Evolutionary conservation across 768 basidiomycete genomes (phyloP).

Genomic region (Coprinopsis cinerea): DNA sequence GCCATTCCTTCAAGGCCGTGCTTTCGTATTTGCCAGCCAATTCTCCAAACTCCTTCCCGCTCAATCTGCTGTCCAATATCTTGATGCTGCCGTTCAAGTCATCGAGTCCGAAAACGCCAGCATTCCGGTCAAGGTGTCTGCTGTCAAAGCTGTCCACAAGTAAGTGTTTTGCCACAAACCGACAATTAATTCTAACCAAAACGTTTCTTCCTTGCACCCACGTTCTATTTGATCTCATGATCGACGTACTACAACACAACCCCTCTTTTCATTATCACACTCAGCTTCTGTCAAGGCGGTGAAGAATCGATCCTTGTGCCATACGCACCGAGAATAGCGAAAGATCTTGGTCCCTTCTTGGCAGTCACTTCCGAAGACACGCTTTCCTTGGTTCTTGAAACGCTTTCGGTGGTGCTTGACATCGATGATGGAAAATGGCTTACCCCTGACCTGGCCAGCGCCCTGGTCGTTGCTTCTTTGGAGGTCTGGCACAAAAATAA

Average conservation of each 20-base stretch:
- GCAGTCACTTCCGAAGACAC: constrained; percentile 80
- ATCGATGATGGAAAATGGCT: constrained; percentile 73
- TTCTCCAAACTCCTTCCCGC: constrained; percentile 70
- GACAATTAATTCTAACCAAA: neutral
- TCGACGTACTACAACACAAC: neutral
- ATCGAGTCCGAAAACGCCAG: constrained; percentile 67
- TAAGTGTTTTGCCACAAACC: constrained; percentile 28
- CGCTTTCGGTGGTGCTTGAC: constrained; percentile 72
- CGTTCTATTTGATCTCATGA: neutral
- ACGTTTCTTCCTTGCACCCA: neutral
- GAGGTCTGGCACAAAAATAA: constrained; percentile 85
- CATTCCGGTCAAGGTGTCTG: constrained; percentile 90
- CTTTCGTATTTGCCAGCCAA: constrained; percentile 91
- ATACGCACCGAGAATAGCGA: constrained; percentile 69
- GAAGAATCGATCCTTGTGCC: constrained; percentile 54
- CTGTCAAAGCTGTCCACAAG: constrained; percentile 93
- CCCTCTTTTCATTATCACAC: constrained; percentile 9
- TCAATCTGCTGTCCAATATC: constrained; percentile 75
- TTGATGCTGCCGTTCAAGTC: constrained; percentile 81
- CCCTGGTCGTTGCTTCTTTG: constrained; percentile 61
- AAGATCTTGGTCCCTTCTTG: constrained; percentile 80
- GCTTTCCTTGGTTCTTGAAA: constrained; percentile 80
- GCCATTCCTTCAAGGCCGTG: constrained; percentile 92
- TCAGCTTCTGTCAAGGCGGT: constrained; percentile 64
- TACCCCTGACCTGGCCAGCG: constrained; percentile 55